phyloP scores from a whole-genome alignment of 345 rosid species.

The Conringia planisiliqua region DNA sequence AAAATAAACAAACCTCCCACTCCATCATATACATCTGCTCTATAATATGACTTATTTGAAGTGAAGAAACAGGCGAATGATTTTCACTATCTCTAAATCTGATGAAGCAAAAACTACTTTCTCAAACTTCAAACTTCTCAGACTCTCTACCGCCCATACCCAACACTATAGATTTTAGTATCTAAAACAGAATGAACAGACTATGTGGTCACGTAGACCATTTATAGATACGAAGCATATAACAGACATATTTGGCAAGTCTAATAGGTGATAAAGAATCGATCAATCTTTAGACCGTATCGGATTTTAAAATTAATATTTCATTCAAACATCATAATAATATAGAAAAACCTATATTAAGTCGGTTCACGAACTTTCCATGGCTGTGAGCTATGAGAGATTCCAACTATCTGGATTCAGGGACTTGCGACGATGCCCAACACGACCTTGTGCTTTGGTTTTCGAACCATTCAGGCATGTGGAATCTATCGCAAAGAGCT shows the following conservation, averaged over 20 bases:
- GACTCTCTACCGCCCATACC: too few relatives aligned
- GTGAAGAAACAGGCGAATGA: too few relatives aligned
- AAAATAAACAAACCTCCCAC: too few relatives aligned
- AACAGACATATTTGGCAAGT: neutral
- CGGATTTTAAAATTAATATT: neutral
- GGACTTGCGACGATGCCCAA: constrained; percentile 22
- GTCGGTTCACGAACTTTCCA: neutral
- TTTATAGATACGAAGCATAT: too few relatives aligned
- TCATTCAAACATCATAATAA: neutral
- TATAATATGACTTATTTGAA: too few relatives aligned
- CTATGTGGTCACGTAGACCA: too few relatives aligned
- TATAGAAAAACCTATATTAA: neutral
- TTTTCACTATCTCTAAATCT: too few relatives aligned
- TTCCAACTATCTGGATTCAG: constrained; percentile 5
- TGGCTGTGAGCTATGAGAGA: neutral
- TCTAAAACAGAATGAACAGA: too few relatives aligned
- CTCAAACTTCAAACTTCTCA: too few relatives aligned
- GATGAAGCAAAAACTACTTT: too few relatives aligned
- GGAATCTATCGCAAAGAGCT: constrained; percentile 59
- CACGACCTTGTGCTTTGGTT: constrained; percentile 67
- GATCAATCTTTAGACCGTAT: neutral
- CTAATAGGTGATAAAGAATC: neutral
- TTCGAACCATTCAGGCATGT: constrained; percentile 90
- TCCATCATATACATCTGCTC: too few relatives aligned
- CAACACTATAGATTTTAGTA: too few relatives aligned